Base-by-base conservation (phyloP, 176 grass and related monocot genomes). In the Microstegium vimineum region DNA sequence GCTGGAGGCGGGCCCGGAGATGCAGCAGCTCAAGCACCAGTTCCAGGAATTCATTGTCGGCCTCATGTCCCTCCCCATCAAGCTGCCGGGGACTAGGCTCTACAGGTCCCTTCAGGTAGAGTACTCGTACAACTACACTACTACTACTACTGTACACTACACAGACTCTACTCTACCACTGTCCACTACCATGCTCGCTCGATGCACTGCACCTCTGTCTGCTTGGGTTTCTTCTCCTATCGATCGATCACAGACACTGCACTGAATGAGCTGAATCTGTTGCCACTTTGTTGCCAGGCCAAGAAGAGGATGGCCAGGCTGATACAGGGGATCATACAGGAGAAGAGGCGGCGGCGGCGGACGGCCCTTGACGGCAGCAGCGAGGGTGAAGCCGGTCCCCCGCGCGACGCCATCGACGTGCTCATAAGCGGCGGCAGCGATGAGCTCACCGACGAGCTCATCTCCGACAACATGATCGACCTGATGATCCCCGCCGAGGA, bases 381-480 rank as follows among this genome's bases (percentile, higher is more conserved):
- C 9, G 40, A 60, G 9, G 75, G 25, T 28, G 23, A 2, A 22
- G 11, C 40, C 1, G 34, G 78, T 1, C 20, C 75, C 1, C 80
- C 88, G 2, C 66, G 70, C 0, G 97, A 95, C 49, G 85, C 84
- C 31, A 82, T 99, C 36, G 97, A 95, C 74, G 93, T 95, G 76
- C 81, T 99, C 73, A 93, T 99, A 18, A 78, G 87, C 30, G 76
- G 81, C 36, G 74, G 78, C 42, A 89, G 88, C 28, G 76, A 90
- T 0, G 88, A 90, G 76, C 77, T 99, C 66, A 99, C 91, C 6
- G 93, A 96, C 68, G 93, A 99, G 36, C 83, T 99, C 57, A 95
- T 99, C 28, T 99, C 97, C 0, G 97, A 99, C 86, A 99, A 99
- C 54, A 95, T 99, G 89, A 94, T 99, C 67, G 97, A 99, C 86